Evolutionary conservation across 192 early-diverging fungal species (phyloP).

Genomic region (Mortierella alpina): DNA sequence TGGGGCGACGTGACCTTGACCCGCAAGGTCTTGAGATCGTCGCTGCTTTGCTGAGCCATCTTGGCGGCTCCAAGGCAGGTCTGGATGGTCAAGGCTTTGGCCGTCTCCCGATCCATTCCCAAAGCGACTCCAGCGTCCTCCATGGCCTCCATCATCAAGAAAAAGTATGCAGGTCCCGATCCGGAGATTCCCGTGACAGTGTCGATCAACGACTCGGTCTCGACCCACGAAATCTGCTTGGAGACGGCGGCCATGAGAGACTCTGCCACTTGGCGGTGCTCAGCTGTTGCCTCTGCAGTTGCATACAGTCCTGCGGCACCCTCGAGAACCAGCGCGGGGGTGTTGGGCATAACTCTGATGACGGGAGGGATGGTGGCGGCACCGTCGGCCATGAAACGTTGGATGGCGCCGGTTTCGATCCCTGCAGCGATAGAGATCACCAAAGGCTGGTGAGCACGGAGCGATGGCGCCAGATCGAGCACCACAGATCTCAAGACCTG

Average conservation of each 20-base stretch:
- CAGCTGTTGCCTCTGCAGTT: constrained; percentile 63
- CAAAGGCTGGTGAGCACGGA: constrained; percentile 69
- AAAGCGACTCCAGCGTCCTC: constrained; percentile 84
- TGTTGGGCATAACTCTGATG: constrained; percentile 98
- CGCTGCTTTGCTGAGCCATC: constrained; percentile 80
- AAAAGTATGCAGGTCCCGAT: constrained; percentile 96
- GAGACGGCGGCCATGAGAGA: constrained; percentile 82
- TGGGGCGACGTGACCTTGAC: constrained; percentile 93
- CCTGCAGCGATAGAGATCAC: constrained; percentile 93
- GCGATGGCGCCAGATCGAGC: constrained; percentile 61
- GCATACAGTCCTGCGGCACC: constrained; percentile 92
- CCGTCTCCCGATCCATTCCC: constrained; percentile 80
- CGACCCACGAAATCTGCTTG: constrained; percentile 86
- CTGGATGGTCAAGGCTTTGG: constrained; percentile 86
- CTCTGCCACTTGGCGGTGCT: constrained; percentile 76
- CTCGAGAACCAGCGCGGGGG: constrained; percentile 87
- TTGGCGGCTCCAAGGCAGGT: constrained; percentile 93
- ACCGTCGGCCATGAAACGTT: constrained; percentile 71
- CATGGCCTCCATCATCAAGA: constrained; percentile 90
- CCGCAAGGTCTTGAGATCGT: constrained; percentile 80
- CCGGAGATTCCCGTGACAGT: constrained; percentile 90
- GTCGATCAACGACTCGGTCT: constrained; percentile 83
- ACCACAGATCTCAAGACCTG: constrained; percentile 86
- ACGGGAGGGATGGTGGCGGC: constrained; percentile 49
- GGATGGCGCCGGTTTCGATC: constrained; percentile 80